Evolutionary conservation across 225 moss, liverwort and hornwort species (phyloP).

Genomic region (Physcomitrium patens): DNA sequence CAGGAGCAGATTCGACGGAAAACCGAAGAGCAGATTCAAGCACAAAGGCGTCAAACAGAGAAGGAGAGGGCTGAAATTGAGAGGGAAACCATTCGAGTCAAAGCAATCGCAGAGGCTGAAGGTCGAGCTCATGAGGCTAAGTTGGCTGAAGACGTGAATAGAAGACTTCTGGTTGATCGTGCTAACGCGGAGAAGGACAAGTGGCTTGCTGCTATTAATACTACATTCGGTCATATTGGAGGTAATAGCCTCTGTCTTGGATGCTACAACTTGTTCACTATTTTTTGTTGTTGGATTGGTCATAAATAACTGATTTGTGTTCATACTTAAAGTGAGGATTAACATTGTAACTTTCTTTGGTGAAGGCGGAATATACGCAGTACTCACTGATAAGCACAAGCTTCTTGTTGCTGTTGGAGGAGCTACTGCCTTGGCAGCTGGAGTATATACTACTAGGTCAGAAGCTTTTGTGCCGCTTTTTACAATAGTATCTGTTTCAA

Average conservation of each 20-base stretch:
- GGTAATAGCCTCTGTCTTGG: conserved; percentile 35
- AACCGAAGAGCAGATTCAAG: conserved; percentile 91
- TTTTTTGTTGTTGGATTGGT: neutral
- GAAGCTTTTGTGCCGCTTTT: conserved; percentile 9
- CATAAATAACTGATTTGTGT: conserved; percentile 8
- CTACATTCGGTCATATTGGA: conserved; percentile 86
- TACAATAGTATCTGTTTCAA: neutral
- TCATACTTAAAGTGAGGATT: neutral
- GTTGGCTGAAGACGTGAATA: conserved; percentile 84
- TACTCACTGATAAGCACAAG: conserved; percentile 88
- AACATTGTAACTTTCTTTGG: conserved; percentile 7
- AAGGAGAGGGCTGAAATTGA: conserved; percentile 85
- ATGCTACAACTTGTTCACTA: neutral
- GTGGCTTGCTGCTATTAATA: conserved; percentile 80
- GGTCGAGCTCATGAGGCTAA: conserved; percentile 85
- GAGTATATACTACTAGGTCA: conserved; percentile 88
- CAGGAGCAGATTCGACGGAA: conserved; percentile 83
- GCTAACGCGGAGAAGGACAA: conserved; percentile 93
- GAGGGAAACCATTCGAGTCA: conserved; percentile 91
- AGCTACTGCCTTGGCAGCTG: conserved; percentile 90
- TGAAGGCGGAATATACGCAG: conserved; percentile 77
- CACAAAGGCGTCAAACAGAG: conserved; percentile 84
- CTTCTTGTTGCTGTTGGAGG: conserved; percentile 82
- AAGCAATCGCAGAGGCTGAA: conserved; percentile 91
- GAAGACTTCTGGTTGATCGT: conserved; percentile 80